phyloP scores from a whole-genome alignment of 2,329 filamentous ascomycete genomes.

The Botrytis elliptica region DNA sequence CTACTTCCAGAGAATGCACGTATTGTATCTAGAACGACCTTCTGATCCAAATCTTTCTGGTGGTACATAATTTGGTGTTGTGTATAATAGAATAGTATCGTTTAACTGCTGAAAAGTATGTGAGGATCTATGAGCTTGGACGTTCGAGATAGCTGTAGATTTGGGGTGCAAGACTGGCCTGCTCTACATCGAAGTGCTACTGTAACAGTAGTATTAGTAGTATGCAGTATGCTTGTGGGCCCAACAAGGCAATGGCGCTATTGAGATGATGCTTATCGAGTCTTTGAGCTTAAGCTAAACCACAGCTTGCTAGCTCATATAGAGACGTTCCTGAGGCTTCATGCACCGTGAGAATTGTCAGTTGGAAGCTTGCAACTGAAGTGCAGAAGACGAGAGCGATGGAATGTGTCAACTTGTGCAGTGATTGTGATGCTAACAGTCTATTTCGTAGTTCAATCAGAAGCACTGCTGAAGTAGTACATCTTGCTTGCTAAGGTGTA shows the following conservation, averaged over 20 bases:
- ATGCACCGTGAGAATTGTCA: too few species aligned
- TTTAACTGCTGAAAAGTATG: not conserved
- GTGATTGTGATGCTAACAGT: not conserved
- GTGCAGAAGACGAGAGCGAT: not conserved
- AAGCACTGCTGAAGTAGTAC: not conserved
- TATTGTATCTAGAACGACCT: not conserved
- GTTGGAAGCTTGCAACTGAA: not conserved
- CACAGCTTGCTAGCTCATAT: too few species aligned
- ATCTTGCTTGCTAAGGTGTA: not conserved
- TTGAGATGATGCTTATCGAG: too few species aligned
- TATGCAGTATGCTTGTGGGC: too few species aligned
- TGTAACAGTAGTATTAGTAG: not conserved
- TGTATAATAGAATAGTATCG: not conserved
- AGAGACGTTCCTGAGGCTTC: too few species aligned
- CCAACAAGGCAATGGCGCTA: too few species aligned
- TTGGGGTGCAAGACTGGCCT: not conserved
- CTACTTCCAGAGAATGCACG: not conserved
- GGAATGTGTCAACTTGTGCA: not conserved
- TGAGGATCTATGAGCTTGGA: not conserved
- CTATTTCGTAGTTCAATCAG: not conserved
- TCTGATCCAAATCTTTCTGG: not conserved
- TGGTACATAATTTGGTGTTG: not conserved
- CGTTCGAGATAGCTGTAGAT: not conserved
- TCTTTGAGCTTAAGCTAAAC: too few species aligned
- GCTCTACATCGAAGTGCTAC: not conserved